Evolutionary conservation across 306 rosid species (phyloP), one percentile per base, ranked within the genome.

Genomic region (Pachyrhizus erosus): DNA sequence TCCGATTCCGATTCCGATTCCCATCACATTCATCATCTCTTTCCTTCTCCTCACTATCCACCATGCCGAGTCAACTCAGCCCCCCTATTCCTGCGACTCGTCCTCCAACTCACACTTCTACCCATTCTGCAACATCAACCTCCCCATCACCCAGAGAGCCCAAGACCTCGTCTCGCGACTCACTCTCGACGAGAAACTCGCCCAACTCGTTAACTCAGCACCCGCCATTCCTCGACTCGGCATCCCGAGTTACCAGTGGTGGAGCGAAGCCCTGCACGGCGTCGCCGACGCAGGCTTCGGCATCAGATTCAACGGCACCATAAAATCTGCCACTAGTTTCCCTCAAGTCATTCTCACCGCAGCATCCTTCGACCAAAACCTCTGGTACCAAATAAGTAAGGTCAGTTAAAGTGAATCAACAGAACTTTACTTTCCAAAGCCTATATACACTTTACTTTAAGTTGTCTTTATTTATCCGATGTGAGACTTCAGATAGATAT

Each of bases 301-400:
- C 34, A 74, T 92, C n/a, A 24, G 34, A 23, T 79, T 96, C 62
- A 51, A 85, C 27, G 93, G 91, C 5, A 42, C 88, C 27, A 84
- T 96, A 69, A 0, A 72, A 4, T 49, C 85, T 2, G 97, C 94
- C 14, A 93, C 99, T 2, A 92, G 93, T 89, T 96, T 92, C 88
- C 99, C 99, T 60, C 99, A 93, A 77, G 99, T 96, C 58, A 93
- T 96, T 51, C 98, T 96, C 87, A 86, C 99, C 3, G 97, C 97
- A 0, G 94, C 99, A 7, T 74, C 99, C 12, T 96, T 96, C 79
- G 95, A 96, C 62, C 46, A 84, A 17, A 57, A 18, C 42, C 96
- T 96, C 64, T 96, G 99, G 99, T 93, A 96, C 70, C 87, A 84
- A 37, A 93, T 93, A 51, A 92, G 90, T 5, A 85, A 91, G 93